Conservation (phyloP, 768 basidiomycete genomes). For the Floccularia luteovirens region DNA sequence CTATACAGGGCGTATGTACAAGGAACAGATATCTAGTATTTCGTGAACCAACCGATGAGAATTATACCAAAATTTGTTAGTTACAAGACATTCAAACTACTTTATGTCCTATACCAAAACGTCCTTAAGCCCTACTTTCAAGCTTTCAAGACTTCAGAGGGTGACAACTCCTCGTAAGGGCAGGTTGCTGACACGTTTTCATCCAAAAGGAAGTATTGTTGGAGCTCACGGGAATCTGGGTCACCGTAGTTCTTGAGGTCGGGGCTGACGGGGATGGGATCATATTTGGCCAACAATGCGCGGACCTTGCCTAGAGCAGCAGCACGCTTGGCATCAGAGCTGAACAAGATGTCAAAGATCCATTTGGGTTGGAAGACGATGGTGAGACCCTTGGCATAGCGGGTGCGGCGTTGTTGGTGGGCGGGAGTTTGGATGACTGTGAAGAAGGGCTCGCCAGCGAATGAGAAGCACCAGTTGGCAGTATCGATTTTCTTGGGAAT, state of each 20-base stretch:
- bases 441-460: constrained; percentile 13
- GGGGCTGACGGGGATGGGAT: constrained; percentile 12
- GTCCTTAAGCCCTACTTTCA: neutral
- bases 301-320: constrained; percentile 12
- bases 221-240: constrained; percentile 9
- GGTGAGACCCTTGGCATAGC: constrained; percentile 12
- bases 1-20: neutral
- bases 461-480: constrained; percentile 14
- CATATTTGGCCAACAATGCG: constrained; percentile 11
- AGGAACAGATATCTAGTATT: neutral
- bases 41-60: neutral
- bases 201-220: constrained; percentile 13
- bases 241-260: constrained; percentile 15
- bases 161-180: constrained; percentile 7
- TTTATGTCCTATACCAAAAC: neutral
- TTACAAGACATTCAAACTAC: no score
- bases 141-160: constrained; percentile 2
- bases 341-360: constrained; percentile 15
- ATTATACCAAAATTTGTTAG: neutral
- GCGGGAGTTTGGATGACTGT: constrained; percentile 13
- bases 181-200: constrained; percentile 12
- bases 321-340: constrained; percentile 11
- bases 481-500: constrained; percentile 10
- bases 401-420: constrained; percentile 9
- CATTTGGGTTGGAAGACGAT: constrained; percentile 15